Base-by-base conservation (phyloP, 176 grass and related monocot genomes). In the Leersia perrieri region DNA sequence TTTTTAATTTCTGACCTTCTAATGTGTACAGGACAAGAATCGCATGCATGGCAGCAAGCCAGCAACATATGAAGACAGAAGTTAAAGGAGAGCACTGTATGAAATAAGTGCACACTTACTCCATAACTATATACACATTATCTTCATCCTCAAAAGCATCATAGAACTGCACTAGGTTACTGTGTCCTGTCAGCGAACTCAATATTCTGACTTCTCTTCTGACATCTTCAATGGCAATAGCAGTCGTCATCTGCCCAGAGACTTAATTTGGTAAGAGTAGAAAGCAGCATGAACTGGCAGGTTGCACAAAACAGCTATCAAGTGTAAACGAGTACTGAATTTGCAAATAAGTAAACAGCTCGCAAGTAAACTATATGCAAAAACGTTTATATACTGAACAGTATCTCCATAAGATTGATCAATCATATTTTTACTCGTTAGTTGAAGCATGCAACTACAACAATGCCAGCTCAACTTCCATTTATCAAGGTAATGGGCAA, bases 121-220 rank as follows among this genome's bases (percentile, higher is more conserved):
- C 97, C 97, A 99, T 99, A 41, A 99, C 85, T 84, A 96, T 90
- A 78, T 99, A 99, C 47, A 99, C 97, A 63, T 99, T 99, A 75
- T 96, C 97, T 86, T 99, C 97, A 64, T 99, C 97, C 76, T 99
- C 97, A 32, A 91, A 96, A 74, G 91, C 92, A 77, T 99, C 97
- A 49, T 93, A 96, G 82, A 99, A 99, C 68, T 93, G 91, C 75
- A 99, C 97, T 84, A 99, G 82, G 80, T 99, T 99, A 68, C 75
- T 95, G 69, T 96, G 91, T 33, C 97, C 97, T 68, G 97, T 74
- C 39, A 99, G 73, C 91, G 97, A 92, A 87, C 93, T 96, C 87
- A 99, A 77, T 91, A 99, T 96, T 91, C 97, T 93, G 35, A 96
- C 93, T 89, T 99, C 97, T 91, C 93, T 90, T 88, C 97, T 86